phyloP scores from a whole-genome alignment of 257 asterid species.

The Henckelia pumila region DNA sequence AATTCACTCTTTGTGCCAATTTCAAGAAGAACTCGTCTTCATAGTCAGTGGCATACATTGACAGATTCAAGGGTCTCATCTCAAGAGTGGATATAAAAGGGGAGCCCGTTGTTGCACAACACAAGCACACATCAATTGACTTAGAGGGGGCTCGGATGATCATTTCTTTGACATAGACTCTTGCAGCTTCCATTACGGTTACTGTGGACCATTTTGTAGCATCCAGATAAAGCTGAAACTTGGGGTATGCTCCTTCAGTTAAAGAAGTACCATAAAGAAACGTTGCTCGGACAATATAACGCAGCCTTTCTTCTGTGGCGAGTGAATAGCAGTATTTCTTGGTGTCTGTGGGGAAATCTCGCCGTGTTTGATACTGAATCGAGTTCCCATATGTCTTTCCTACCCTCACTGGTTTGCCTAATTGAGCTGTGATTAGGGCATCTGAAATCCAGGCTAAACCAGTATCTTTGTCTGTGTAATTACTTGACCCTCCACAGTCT shows the following conservation, averaged over 20 bases:
- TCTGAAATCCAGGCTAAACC: conserved; percentile 80
- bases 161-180: conserved; percentile 74
- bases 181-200: conserved; percentile 64
- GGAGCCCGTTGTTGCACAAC: conserved; percentile 89
- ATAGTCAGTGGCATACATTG: conserved; percentile 93
- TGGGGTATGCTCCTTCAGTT: conserved; percentile 64
- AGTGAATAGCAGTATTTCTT: conserved; percentile 76
- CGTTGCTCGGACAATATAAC: conserved; percentile 77
- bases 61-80: conserved; percentile 76
- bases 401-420: conserved; percentile 48
- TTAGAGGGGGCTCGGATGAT: conserved; percentile 77
- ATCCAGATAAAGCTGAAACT: conserved; percentile 82
- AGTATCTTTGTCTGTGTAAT: conserved; percentile 60
- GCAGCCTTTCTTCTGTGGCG: conserved; percentile 62
- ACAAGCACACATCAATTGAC: conserved; percentile 70
- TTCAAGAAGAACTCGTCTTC: conserved; percentile 74
- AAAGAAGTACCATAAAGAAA: conserved; percentile 65
- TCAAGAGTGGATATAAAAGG: conserved; percentile 92
- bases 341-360: conserved; percentile 77
- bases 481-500: conserved; percentile 81
- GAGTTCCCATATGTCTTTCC: conserved; percentile 37
- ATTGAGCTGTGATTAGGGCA: conserved; percentile 35
- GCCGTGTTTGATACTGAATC: conserved; percentile 49
- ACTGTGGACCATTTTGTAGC: conserved; percentile 89
- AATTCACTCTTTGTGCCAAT: conserved; percentile 77